Evolutionary conservation across 208 protist species (phyloP), one percentile per base, ranked within the genome.

Genomic region (Trypanosoma lewisi): DNA sequence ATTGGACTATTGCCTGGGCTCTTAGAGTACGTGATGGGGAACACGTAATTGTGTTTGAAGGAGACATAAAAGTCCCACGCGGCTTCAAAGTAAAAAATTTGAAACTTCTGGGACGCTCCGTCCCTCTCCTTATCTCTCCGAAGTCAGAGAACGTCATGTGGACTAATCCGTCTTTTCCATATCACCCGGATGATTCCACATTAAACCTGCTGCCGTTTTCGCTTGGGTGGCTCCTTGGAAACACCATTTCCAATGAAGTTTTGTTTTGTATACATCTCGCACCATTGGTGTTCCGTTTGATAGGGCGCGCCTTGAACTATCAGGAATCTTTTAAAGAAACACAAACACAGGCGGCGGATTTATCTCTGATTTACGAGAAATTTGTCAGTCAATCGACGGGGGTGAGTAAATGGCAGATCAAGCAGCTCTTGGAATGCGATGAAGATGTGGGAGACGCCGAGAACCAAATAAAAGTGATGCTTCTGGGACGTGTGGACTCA

Each of bases 161-260:
- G 51, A 57, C 51, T 30, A 57, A 57, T 25, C 30, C 51, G 11
- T 14, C 36, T 23, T 57, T 41, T 57, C 2, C 17, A 6, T 57
- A 41, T 42, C 0, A 57, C 42, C n/a, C 14, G 12, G 33, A 57
- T 21, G 12, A 41, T 19, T 19, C 9, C 2, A 4, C 4, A 0
- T 42, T n/a, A 42, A 11, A 30, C 42, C 11, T 14, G 30, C 17
- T 76, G 8, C 67, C 67, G 0, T 73, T 78, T 52, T 66, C 72
- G 16, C 52, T 88, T 16, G 82, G 82, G 21, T 88, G 74, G 72
- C 68, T 88, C 12, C 31, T 88, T 1, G 78, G 82, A 31, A 80
- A 77, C 67, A 27, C 64, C 7, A 17, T 75, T 7, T 52, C 67
- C n/a, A 88, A 84, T 54, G 78, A 70, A 0, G 61, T 72, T 5